Base-by-base conservation (phyloP, 352 stramenopile species). In the Aphanomyces cochlioides region DNA sequence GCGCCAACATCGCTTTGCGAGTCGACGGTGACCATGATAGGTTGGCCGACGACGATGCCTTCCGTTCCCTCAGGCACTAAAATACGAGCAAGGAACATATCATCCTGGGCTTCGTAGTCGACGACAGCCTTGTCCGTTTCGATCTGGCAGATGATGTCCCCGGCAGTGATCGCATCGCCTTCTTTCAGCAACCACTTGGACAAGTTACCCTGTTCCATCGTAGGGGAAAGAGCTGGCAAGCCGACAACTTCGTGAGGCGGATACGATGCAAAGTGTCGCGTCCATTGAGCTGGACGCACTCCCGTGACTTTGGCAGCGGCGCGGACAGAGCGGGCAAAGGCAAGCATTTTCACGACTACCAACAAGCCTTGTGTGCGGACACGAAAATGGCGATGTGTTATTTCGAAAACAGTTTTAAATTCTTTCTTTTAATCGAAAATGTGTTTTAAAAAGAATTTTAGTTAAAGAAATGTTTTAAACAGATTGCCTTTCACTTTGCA, bases 111-210 rank as follows among this genome's bases (percentile, higher is more conserved):
- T 79, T 99, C 97, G 77, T 97, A 99, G 79, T 99, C 96, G 56
- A 99, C 97, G n/a, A 97, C 96, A 12, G 97, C 97, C 85, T 99
- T 99, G 85, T 99, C 97, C 2, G 97, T 99, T 80, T 99, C 97
- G 67, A 99, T 97, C 72, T 98, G 86, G 78, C 93, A 98, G 66
- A 99, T 89, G 40, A 98, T 92, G 77, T 98, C 93, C 36, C 96
- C 96, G 0, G 96, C 90, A 28, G 72, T 78, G 78, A 99, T 98
- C 37, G 79, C 80, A 45, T 98, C 90, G 38, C 96, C 97, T 70
- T 98, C 92, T 78, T 96, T 95, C 66, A 86, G 67, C 74, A 92
- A 93, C 96, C 96, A 99, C 78, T 95, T 94, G 48, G 95, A 87
- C 60, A 99, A 91, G 72, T 91, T 98, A 58, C 97, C 97, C 21